Evolutionary conservation across 805 yeast species (phyloP).

Genomic region (Saccharomyces mikatae): DNA sequence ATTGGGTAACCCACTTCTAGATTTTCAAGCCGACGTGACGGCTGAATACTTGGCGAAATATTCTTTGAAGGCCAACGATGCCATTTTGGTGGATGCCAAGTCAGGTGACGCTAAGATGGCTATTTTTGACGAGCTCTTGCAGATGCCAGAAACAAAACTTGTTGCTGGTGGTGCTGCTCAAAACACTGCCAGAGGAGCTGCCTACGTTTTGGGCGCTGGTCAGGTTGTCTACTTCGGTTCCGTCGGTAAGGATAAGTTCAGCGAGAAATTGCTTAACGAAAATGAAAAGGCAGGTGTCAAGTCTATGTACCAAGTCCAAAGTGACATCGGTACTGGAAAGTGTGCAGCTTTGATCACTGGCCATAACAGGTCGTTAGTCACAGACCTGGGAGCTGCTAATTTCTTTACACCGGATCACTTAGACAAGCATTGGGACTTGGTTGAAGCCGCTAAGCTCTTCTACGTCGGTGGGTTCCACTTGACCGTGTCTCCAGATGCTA

Average conservation of each 20-base stretch:
- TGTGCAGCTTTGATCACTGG: slow-evolving; percentile 95
- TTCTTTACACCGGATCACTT: slow-evolving; percentile 87
- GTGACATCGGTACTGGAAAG: slow-evolving; percentile 80
- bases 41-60: slow-evolving; percentile 69
- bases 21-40: slow-evolving; percentile 71
- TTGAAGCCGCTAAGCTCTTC: slow-evolving; percentile 70
- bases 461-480: slow-evolving; percentile 99
- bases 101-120: slow-evolving; percentile 78
- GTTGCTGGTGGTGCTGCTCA: slow-evolving; percentile 99
- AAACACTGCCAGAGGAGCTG: slow-evolving; percentile 98
- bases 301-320: slow-evolving; percentile 77
- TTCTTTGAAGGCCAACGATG: slow-evolving; percentile 82
- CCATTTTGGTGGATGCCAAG: slow-evolving; percentile 53
- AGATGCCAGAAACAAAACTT: slow-evolving; percentile 49
- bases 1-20: slow-evolving; percentile 85
- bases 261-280: slow-evolving; percentile 73
- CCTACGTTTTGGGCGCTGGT: slow-evolving; percentile 70
- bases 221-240: slow-evolving; percentile 93
- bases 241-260: slow-evolving; percentile 87
- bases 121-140: slow-evolving; percentile 71
- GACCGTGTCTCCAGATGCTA: slow-evolving; percentile 95
- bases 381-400: slow-evolving; percentile 97
- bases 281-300: slow-evolving; percentile 81
- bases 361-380: slow-evolving; percentile 82
- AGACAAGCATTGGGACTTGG: slow-evolving; percentile 76